These are phyloP conservation scores for Kwoniella shivajii DNA, from an alignment of 1,284 basidiomycete genomes.

Conservation along the genomic window DNA sequence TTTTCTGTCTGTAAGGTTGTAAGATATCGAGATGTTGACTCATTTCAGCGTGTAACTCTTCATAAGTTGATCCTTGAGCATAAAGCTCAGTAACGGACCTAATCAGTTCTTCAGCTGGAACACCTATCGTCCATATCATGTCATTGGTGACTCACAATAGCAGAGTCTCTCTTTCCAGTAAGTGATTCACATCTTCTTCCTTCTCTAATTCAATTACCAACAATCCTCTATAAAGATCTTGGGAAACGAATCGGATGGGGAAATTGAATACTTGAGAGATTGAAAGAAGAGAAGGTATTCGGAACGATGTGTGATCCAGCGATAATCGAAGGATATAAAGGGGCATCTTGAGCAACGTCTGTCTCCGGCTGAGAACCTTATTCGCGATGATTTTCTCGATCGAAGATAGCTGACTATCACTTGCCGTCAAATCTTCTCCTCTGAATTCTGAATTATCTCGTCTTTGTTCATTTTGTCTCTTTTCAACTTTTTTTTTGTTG, in stretches of 20 bases:
- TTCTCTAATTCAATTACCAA: slow-evolving; percentile 70
- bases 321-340: slow-evolving; percentile 74
- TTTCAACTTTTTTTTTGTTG: background rate
- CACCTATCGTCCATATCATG: background rate
- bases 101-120: slow-evolving; percentile 11
- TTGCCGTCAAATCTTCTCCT: too few species aligned
- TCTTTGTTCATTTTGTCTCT: background rate
- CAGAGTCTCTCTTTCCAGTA: slow-evolving; percentile 77
- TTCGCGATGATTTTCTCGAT: too few species aligned
- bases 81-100: slow-evolving; percentile 80
- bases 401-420: too few species aligned
- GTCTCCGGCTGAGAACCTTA: background rate
- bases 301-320: slow-evolving; percentile 75
- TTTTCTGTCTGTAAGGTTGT: slow-evolving; percentile 65
- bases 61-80: slow-evolving; percentile 67
- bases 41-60: slow-evolving; percentile 68
- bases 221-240: slow-evolving; percentile 58
- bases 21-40: slow-evolving; percentile 60
- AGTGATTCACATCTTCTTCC: slow-evolving; percentile 71
- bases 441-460: background rate
- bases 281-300: slow-evolving; percentile 70
- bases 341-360: slow-evolving; percentile 33
- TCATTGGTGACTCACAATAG: slow-evolving; percentile 65
- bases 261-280: slow-evolving; percentile 46
- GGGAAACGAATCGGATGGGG: slow-evolving; percentile 40